phyloP scores from a whole-genome alignment of 805 yeast species.

The Starmerella etchellsii region DNA sequence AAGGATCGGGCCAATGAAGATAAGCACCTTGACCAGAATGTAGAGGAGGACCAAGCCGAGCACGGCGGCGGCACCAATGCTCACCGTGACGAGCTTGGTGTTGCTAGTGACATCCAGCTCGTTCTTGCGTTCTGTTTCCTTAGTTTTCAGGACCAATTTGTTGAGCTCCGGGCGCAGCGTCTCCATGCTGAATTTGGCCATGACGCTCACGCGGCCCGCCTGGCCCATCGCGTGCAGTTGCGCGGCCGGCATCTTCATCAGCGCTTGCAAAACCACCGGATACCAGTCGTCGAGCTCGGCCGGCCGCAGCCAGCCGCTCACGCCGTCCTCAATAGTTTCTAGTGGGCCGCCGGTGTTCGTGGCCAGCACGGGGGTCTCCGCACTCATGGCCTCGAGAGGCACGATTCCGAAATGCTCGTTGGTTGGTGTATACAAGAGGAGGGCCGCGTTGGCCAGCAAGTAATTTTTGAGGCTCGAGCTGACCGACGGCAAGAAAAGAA shows the following conservation, averaged over 20 bases:
- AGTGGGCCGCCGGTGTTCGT: conserved; percentile 85
- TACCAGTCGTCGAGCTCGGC: conserved; percentile 29
- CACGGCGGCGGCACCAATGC: background rate
- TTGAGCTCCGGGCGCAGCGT: conserved; percentile 26
- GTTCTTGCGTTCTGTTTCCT: conserved; percentile 14
- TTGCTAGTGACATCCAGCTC: conserved; percentile 9
- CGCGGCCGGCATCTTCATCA: conserved; percentile 15
- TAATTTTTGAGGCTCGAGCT: conserved; percentile 50
- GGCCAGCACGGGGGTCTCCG: conserved; percentile 73
- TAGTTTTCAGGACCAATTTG: conserved; percentile 11
- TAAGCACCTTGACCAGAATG: background rate
- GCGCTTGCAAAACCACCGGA: conserved; percentile 23
- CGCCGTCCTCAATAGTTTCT: conserved; percentile 49
- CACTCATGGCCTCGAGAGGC: conserved; percentile 87
- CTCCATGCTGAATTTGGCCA: conserved; percentile 24
- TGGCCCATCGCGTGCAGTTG: conserved; percentile 24
- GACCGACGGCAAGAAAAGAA: conserved; percentile 72
- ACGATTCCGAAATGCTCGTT: conserved; percentile 96
- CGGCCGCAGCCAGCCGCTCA: conserved; percentile 30
- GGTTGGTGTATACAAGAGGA: conserved; percentile 77
- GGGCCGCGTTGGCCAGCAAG: conserved; percentile 42
- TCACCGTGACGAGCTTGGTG: conserved; percentile 6
- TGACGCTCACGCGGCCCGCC: conserved; percentile 25
- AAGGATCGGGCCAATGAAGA: conserved; percentile 7
- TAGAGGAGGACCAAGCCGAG: background rate